Conservation (phyloP, 371 early-diverging fungal species). For the Hamiltosporidium tvaerminnensis region DNA sequence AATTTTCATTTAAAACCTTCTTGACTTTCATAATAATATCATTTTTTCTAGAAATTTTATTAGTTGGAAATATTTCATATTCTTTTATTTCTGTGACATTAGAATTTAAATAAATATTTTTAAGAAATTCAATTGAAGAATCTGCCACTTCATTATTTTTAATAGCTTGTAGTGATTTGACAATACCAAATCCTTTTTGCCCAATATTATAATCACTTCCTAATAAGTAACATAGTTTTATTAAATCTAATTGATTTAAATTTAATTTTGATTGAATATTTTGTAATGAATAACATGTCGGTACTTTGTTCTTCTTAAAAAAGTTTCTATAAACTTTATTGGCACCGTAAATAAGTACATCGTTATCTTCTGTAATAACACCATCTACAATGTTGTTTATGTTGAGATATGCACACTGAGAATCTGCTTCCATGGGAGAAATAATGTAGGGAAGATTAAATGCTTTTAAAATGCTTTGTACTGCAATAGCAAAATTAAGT, state of each 20-base stretch:
- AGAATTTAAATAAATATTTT: not conserved
- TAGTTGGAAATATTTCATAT: no score
- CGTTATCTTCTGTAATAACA: conserved; percentile 90
- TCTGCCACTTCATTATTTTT: conserved; percentile 42
- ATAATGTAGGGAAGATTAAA: conserved; percentile 81
- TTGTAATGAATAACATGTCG: conserved; percentile 59
- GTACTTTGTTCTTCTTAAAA: conserved; percentile 71
- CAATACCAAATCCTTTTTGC: conserved; percentile 72
- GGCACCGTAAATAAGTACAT: conserved; percentile 84
- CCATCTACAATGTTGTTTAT: conserved; percentile 67
- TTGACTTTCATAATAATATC: no score
- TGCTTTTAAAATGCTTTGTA: conserved; percentile 59
- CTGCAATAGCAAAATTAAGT: no score
- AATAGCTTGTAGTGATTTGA: conserved; percentile 73
- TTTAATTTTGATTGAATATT: conserved; percentile 59
- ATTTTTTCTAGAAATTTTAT: no score
- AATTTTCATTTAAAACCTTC: no score
- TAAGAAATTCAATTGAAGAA: not conserved
- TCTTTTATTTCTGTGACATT: not conserved
- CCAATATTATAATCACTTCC: conserved; percentile 96
- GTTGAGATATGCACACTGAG: conserved; percentile 74
- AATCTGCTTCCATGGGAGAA: conserved; percentile 89
- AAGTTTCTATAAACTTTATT: conserved; percentile 73
- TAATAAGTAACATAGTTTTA: conserved; percentile 68
- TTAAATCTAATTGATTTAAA: conserved; percentile 60